phyloP scores from a whole-genome alignment of 2,329 filamentous ascomycete species.

The Monosporascus sp. region DNA sequence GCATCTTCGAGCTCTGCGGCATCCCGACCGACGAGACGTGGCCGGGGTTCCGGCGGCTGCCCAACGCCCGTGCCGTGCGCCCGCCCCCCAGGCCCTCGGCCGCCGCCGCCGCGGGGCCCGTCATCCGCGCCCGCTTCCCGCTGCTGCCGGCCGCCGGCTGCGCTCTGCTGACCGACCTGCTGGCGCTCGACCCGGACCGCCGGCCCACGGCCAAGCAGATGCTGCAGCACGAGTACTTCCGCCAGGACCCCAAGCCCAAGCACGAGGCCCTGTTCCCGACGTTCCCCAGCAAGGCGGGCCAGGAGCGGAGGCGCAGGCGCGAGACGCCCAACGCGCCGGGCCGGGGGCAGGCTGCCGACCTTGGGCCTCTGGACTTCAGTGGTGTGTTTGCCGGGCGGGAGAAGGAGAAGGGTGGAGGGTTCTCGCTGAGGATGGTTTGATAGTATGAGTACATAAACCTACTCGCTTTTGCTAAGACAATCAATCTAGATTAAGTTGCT shows the following conservation, averaged over 20 bases:
- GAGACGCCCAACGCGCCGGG: conserved; percentile 80
- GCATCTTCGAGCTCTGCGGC: conserved; percentile 86
- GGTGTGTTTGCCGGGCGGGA: conserved; percentile 65
- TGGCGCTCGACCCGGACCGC: conserved; percentile 67
- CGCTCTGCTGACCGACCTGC: conserved; percentile 60
- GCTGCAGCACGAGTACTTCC: conserved; percentile 78
- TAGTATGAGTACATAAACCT: not conserved
- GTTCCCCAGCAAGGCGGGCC: conserved; percentile 90
- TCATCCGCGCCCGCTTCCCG: conserved; percentile 74
- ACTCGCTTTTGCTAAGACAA: not conserved
- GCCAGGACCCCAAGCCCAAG: conserved; percentile 84
- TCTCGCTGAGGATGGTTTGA: conserved; percentile 58
- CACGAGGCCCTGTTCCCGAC: conserved; percentile 91
- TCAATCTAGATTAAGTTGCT: too few species aligned
- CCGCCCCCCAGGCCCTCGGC: conserved; percentile 48
- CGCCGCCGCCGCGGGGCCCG: conserved; percentile 36
- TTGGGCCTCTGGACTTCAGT: conserved; percentile 59
- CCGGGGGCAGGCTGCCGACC: conserved; percentile 60
- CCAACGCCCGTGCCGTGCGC: conserved; percentile 76
- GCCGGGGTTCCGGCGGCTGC: conserved; percentile 81
- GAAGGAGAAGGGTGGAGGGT: conserved; percentile 59
- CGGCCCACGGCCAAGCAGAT: conserved; percentile 70
- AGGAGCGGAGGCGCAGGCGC: conserved; percentile 70
- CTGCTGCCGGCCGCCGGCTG: conserved; percentile 72
- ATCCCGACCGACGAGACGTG: conserved; percentile 77